Conservation (phyloP, 2,329 filamentous ascomycete genomes). For the Aspergillus thermomutatus region DNA sequence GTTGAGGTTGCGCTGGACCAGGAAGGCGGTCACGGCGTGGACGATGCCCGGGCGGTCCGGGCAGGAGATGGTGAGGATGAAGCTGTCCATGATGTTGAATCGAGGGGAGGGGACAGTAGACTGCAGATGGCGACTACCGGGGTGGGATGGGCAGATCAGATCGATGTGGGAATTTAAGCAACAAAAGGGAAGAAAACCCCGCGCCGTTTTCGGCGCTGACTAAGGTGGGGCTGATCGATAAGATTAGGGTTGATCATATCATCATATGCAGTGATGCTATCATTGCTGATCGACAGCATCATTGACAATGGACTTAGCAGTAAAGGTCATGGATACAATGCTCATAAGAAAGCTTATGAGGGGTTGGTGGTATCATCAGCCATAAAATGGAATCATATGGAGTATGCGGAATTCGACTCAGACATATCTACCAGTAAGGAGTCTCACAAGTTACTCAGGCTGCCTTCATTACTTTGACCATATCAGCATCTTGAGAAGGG, state of each 20-base stretch:
- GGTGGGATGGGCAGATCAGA: neutral
- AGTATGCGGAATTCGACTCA: too few species aligned
- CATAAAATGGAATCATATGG: too few species aligned
- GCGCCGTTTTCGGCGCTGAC: conserved; percentile 8
- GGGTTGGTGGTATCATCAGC: too few species aligned
- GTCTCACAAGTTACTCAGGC: too few species aligned
- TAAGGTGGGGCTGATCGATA: conserved; percentile 14
- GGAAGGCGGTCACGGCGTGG: conserved; percentile 75
- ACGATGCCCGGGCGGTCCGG: conserved; percentile 83
- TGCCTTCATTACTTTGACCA: too few species aligned
- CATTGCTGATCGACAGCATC: neutral
- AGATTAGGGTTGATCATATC: conserved; percentile 13
- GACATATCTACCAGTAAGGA: neutral
- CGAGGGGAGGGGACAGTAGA: neutral
- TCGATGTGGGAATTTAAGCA: neutral
- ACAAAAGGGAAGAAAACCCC: neutral
- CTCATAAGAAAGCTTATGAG: neutral
- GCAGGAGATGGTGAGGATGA: conserved; percentile 78
- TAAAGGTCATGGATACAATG: too few species aligned
- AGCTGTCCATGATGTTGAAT: conserved; percentile 46
- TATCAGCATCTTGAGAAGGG: too few species aligned
- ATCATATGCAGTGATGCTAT: too few species aligned
- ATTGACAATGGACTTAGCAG: too few species aligned
- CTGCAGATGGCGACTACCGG: neutral
- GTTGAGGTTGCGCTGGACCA: conserved; percentile 71